Percentiles rank a stretch among this genome's conserved stretches.
Conservation (phyloP, 257 asterid species). For the Verbena officinalis region DNA sequence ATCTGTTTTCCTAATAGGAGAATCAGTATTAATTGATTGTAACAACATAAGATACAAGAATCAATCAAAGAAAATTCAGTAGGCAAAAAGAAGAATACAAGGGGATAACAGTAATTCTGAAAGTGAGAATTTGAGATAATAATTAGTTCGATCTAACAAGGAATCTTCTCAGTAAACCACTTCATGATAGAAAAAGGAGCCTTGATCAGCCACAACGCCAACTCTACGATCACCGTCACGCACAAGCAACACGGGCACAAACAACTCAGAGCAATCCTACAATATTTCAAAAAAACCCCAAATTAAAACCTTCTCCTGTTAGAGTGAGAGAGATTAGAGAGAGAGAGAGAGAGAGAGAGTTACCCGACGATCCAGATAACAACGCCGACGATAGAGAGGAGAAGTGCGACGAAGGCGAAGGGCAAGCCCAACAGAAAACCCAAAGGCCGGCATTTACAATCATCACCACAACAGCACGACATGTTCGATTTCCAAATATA, state of each 20-base stretch:
- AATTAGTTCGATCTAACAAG: conserved; percentile 37
- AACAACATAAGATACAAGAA: background rate
- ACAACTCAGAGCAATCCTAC: conserved; percentile 71
- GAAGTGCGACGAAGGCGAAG: conserved; percentile 65
- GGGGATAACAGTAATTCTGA: no score
- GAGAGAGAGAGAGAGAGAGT: conserved; percentile 13
- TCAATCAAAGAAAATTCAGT: background rate
- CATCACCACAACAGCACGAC: conserved; percentile 32
- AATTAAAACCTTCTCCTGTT: background rate
- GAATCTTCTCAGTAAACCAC: conserved; percentile 64
- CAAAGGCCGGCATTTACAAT: conserved; percentile 40
- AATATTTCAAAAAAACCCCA: background rate
- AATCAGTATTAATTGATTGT: background rate
- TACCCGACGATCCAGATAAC: conserved; percentile 81
- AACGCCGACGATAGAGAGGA: conserved; percentile 71
- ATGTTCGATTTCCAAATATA: conserved; percentile 18
- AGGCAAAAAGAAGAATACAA: no score
- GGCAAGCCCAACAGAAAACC: conserved; percentile 58
- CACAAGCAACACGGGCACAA: conserved; percentile 84
- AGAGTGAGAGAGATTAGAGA: background rate
- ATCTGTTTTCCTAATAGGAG: no score
- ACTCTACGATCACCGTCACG: conserved; percentile 67
- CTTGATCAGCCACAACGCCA: conserved; percentile 59
- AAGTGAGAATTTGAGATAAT: no score
- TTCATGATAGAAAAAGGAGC: conserved; percentile 68